Evolutionary conservation across 108 stramenopile genomes (phyloP), one percentile per base, ranked within the genome.

Genomic region (Epithemia pelagica): DNA sequence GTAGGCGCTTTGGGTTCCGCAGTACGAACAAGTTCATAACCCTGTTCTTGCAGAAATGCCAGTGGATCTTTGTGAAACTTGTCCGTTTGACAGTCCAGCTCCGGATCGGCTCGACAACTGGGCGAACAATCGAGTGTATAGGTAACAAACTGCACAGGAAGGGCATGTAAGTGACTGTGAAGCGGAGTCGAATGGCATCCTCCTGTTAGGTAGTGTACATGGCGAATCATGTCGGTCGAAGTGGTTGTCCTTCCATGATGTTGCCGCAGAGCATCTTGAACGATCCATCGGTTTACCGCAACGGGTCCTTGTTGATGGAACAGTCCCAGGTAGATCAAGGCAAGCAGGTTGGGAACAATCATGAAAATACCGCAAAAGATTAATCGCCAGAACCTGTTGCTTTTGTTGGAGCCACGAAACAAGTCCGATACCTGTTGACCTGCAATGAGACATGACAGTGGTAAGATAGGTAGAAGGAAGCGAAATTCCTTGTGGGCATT

Each of bases 401-500:
- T 26, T 2, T 22, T 23, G 5, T 23, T 20, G 53, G 27, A 18
- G 1, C 26, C 30, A 33, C 32, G 30, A 23, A 60, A 52, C 3
- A 76, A 56, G 15, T 1, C 46, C 31, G 61, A 32, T 19, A 81
- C 30, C 1, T 60, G 52, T n/a, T 61, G 56, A 37, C 92, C 96
- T 22, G 85, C 79, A 52, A 89, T 32, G 46, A 94, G 64, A 69
- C 84, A 85, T 32, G 90, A 62, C 8, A 95, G 71, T n/a, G 96
- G 95, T 27, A 97, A 75, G 20, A 97, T 65, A 52, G 96, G 96
- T 54, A 95, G 74, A 25, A 97, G 71, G 65, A 95, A 97, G 22
- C 96, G 95, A 79, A 97, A 94, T 66, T 97, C 96, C 69, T 97
- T 96, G 81, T 97, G 96, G 25, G 74, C 85, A 28, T 90, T 91